These are phyloP conservation scores for Phaeoacremonium minimum DNA, from an alignment of 2,329 filamentous ascomycete species.

Conservation along the genomic window DNA sequence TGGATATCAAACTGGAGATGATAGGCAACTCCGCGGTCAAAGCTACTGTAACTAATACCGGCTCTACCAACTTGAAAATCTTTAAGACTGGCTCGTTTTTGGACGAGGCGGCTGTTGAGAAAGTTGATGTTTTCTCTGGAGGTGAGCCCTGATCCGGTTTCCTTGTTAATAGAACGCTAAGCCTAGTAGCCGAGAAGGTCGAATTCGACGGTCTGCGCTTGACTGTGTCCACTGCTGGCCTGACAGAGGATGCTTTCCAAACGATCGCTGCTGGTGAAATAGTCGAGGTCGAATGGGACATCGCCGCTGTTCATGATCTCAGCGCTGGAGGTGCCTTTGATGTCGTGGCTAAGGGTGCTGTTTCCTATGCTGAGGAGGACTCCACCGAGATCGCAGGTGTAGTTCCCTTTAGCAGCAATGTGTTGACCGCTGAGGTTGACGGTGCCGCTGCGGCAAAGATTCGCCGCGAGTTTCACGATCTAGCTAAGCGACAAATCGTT, in stretches of 20 bases:
- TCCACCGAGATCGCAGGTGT: conserved; percentile 49
- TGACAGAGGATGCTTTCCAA: conserved; percentile 45
- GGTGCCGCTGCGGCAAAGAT: conserved; percentile 47
- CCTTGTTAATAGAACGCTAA: not conserved
- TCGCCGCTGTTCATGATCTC: conserved; percentile 51
- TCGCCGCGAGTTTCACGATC: conserved; percentile 40
- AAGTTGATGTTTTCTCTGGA: conserved; percentile 43
- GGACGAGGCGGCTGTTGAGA: conserved; percentile 47
- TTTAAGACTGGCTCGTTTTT: conserved; percentile 50
- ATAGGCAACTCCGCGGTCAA: conserved; percentile 49
- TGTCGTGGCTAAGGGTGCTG: conserved; percentile 49
- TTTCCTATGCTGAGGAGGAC: conserved; percentile 49
- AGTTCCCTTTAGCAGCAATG: conserved; percentile 55
- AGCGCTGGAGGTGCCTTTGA: conserved; percentile 48
- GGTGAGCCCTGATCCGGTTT: conserved; percentile 24
- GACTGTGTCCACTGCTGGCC: conserved; percentile 36
- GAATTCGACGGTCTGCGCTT: conserved; percentile 51
- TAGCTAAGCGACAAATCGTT: conserved; percentile 40
- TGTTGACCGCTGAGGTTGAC: conserved; percentile 52
- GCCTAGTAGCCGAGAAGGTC: conserved; percentile 31
- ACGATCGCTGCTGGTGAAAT: conserved; percentile 42
- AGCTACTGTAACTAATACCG: conserved; percentile 49
- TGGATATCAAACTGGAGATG: conserved; percentile 41
- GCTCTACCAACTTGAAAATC: conserved; percentile 41
- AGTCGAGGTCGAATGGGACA: conserved; percentile 48